Conservation (phyloP, 2,329 filamentous ascomycete genomes). For the Verticillium nubilum region DNA sequence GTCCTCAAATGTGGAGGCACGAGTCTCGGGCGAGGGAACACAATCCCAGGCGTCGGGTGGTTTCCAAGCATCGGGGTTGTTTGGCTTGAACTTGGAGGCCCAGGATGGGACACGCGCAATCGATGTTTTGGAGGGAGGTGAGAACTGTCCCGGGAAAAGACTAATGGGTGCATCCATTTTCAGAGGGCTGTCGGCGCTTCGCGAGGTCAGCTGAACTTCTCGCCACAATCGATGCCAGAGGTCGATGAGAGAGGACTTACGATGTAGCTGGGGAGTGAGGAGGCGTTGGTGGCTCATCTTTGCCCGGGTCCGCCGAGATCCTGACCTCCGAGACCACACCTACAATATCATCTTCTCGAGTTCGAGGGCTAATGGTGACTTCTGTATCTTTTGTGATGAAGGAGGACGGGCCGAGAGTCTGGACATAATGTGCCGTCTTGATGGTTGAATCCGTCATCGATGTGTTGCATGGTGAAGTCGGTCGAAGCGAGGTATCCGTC, state of each 20-base stretch:
- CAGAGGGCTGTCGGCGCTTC: background rate
- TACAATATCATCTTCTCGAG: conserved; percentile 25
- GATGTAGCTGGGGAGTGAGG: conserved; percentile 20
- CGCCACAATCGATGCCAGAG: no score
- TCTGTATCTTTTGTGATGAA: conserved; percentile 36
- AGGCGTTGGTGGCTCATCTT: conserved; percentile 20
- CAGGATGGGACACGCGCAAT: conserved; percentile 7
- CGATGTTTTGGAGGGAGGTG: conserved; percentile 1
- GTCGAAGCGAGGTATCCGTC: conserved; percentile 29
- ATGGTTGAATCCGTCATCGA: conserved; percentile 22
- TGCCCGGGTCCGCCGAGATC: conserved; percentile 25
- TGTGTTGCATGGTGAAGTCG: conserved; percentile 25
- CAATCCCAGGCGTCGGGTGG: conserved; percentile 38
- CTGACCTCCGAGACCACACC: conserved; percentile 28
- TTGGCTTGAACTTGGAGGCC: conserved; percentile 21
- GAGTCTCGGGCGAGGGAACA: conserved; percentile 18
- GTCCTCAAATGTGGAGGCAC: conserved; percentile 13
- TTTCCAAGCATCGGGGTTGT: conserved; percentile 38
- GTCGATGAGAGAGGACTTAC: conserved; percentile 18
- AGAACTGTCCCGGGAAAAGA: conserved; percentile 8
- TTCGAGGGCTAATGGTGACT: conserved; percentile 26
- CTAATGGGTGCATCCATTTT: conserved; percentile 9
- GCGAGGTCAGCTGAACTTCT: background rate
- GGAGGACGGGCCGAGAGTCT: conserved; percentile 34
- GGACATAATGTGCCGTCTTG: conserved; percentile 26